Percentiles rank a stretch among this genome's conserved stretches.
Evolutionary conservation across 371 early-diverging fungal species (phyloP).

Genomic region (Basidiobolus meristosporus): DNA sequence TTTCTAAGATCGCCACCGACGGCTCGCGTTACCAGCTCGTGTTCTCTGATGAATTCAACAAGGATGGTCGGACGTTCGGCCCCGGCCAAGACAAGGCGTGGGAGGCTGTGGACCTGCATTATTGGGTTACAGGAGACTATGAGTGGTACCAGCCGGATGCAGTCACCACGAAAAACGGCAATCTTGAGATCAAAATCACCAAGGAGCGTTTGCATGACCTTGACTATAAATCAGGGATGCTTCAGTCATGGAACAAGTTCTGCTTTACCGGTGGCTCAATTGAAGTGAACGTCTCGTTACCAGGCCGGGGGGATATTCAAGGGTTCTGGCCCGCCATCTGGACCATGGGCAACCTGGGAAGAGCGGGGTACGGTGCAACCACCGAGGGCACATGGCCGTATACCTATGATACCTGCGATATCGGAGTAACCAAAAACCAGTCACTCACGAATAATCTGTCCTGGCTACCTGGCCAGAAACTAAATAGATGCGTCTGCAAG

Average conservation of each 20-base stretch:
- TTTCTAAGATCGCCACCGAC: neutral
- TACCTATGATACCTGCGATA: conserved; percentile 24
- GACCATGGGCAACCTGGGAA: conserved; percentile 30
- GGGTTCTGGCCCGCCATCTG: conserved; percentile 36
- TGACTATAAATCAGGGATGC: conserved; percentile 25
- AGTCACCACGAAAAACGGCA: conserved; percentile 18
- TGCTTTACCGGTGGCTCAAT: conserved; percentile 34
- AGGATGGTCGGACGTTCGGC: conserved; percentile 20
- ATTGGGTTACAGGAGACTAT: conserved; percentile 20
- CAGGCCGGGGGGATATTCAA: conserved; percentile 14
- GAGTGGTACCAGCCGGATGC: conserved; percentile 24
- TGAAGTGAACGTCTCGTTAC: conserved; percentile 26
- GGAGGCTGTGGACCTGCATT: conserved; percentile 30
- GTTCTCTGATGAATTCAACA: conserved; percentile 30
- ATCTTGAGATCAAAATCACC: conserved; percentile 17
- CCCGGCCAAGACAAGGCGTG: conserved; percentile 24
- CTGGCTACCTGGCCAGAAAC: conserved; percentile 14
- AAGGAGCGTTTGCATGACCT: conserved; percentile 14
- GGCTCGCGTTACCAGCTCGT: conserved; percentile 10
- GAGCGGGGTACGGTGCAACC: conserved; percentile 31
- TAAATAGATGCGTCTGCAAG: conserved; percentile 24
- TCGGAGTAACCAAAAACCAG: conserved; percentile 23
- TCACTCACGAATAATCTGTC: conserved; percentile 3
- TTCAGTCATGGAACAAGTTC: conserved; percentile 36
- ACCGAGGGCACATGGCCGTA: conserved; percentile 37